Base-by-base conservation (phyloP, 768 basidiomycete genomes). In the Porpolomopsis calyptriformis region DNA sequence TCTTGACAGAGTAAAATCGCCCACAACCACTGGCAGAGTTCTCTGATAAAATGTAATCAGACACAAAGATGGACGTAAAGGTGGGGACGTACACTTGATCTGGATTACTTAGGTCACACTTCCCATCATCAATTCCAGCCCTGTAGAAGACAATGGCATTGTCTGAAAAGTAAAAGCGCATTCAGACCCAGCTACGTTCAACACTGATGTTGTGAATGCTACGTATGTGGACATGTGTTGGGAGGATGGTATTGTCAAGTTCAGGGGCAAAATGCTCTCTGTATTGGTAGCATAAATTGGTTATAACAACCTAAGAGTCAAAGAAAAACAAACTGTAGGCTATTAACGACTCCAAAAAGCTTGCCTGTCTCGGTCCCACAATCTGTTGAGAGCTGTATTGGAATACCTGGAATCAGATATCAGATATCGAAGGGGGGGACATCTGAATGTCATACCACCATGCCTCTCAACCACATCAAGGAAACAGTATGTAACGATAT, bases 361-460 rank as follows among this genome's bases (percentile, higher is more conserved):
- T 46, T 22, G 0, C 49, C 57, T 1, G 60, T 62, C 49, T 65
- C 61, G 1, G 52, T 50, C 2, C 64, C 61, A 46, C 62, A 60
- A 49, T 67, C 63, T 1, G 61, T 65, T 1, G 57, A 61, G 9
- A 43, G 53, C 45, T 65, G 64, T 9, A 65, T 27, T 29, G 63
- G 63, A 38, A 65, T 60, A 3, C 64, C 60, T 66, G 37, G 3
- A 16, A 22, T 26, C 25, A 19, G 43, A 19, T 41, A 34, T 24
- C 4, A 25, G 16, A 31, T 45, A 25, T 4, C 40, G 27, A 40
- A 39, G 36, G 34, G 26, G 18, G n/a, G 31, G 25, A 22, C 3
- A 4, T n/a, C n/a, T n/a, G 9, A 19, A 11, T 19, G 44, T 20
- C 50, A 18, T 47, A 61, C 58, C 60, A 40, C 56, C 57, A 39